Evolutionary conservation across 2,329 filamentous ascomycete species (phyloP).

Genomic region (Alternaria hordeiaustralica): DNA sequence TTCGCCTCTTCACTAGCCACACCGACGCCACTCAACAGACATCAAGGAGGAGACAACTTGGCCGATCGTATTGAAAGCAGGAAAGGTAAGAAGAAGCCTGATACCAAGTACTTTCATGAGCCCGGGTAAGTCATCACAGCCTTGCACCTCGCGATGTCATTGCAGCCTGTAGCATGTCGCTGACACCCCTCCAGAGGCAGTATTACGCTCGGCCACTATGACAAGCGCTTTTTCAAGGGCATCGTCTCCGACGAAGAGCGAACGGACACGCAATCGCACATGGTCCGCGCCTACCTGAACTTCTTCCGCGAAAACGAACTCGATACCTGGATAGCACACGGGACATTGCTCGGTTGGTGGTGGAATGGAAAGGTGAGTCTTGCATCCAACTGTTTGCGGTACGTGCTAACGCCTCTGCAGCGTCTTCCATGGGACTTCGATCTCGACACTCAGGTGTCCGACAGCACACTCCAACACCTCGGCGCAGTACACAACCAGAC

Average conservation of each 20-base stretch:
- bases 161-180: not conserved
- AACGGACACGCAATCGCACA: slow-evolving; percentile 68
- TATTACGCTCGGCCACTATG: slow-evolving; percentile 73
- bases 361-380: slow-evolving; percentile 72
- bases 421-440: slow-evolving; percentile 87
- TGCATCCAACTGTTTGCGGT: not conserved
- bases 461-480: slow-evolving; percentile 69
- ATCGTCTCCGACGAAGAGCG: slow-evolving; percentile 70
- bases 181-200: slow-evolving; percentile 42
- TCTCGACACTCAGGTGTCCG: slow-evolving; percentile 79
- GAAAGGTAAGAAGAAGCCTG: slow-evolving; percentile 6
- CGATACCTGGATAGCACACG: slow-evolving; percentile 88
- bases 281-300: slow-evolving; percentile 76
- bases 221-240: slow-evolving; percentile 71
- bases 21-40: slow-evolving; percentile 16
- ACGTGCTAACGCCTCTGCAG: slow-evolving; percentile 48
- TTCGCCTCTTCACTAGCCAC: slow-evolving; percentile 26
- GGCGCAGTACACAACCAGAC: slow-evolving; percentile 73
- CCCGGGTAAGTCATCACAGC: slow-evolving; percentile 39
- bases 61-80: not conserved
- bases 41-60: not conserved
- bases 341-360: slow-evolving; percentile 86
- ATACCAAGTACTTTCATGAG: slow-evolving; percentile 49
- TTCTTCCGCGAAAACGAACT: slow-evolving; percentile 69
- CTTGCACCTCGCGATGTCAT: not conserved